phyloP scores from a whole-genome alignment of 2,329 filamentous ascomycete species.

The Emmonsiellopsis sp. region DNA sequence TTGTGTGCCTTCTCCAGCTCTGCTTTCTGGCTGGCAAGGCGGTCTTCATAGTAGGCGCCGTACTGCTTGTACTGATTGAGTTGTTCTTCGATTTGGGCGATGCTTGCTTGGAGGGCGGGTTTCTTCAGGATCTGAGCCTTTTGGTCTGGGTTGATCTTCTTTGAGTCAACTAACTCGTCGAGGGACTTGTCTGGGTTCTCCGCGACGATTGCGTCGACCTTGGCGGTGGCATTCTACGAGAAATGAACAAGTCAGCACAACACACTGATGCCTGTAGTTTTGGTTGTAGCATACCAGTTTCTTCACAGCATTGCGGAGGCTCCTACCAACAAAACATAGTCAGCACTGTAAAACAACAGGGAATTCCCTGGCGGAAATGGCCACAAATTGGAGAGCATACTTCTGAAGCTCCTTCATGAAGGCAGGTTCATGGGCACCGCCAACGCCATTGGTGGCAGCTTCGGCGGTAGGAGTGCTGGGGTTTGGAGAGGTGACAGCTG shows the following conservation, averaged over 20 bases:
- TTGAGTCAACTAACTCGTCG: slow-evolving; percentile 52
- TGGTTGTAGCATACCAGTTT: slow-evolving; percentile 61
- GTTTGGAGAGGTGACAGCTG: slow-evolving; percentile 31
- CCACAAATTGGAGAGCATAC: slow-evolving; percentile 44
- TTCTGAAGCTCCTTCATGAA: slow-evolving; percentile 87
- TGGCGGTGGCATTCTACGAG: slow-evolving; percentile 46
- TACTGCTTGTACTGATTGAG: slow-evolving; percentile 52
- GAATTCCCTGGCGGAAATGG: not conserved
- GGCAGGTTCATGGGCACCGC: slow-evolving; percentile 61
- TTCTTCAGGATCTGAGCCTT: slow-evolving; percentile 56
- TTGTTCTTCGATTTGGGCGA: slow-evolving; percentile 53
- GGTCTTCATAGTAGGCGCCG: slow-evolving; percentile 49
- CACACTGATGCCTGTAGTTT: not conserved
- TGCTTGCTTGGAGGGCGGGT: slow-evolving; percentile 47
- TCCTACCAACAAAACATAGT: slow-evolving; percentile 44
- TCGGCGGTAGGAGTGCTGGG: slow-evolving; percentile 24
- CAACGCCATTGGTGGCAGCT: slow-evolving; percentile 43
- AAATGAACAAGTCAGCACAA: not conserved
- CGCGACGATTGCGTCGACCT: slow-evolving; percentile 51
- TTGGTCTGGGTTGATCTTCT: slow-evolving; percentile 58
- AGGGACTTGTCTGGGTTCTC: slow-evolving; percentile 52
- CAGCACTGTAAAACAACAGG: slow-evolving; percentile 10
- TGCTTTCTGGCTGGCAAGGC: slow-evolving; percentile 47
- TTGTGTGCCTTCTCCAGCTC: slow-evolving; percentile 47
- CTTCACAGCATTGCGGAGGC: slow-evolving; percentile 85